Evolutionary conservation across 306 rosid genomes (phyloP).

Genomic region (Albizia julibrissin): DNA sequence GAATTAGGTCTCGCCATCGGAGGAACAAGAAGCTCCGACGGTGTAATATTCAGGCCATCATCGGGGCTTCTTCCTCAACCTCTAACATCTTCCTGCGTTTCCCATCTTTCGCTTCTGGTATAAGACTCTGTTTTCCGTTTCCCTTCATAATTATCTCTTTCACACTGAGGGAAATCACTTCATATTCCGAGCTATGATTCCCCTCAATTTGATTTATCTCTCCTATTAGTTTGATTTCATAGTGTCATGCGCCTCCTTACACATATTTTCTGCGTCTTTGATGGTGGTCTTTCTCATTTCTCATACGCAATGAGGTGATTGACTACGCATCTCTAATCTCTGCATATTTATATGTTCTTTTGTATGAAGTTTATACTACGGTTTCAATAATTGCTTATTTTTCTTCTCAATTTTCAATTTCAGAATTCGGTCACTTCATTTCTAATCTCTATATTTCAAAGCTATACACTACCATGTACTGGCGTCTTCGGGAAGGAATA

Average conservation of each 20-base stretch:
- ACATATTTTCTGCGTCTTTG: background rate
- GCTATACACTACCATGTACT: constrained; percentile 55
- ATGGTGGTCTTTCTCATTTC: background rate
- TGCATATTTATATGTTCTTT: background rate
- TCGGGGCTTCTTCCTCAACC: constrained; percentile 6
- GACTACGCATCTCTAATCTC: background rate
- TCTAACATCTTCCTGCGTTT: background rate
- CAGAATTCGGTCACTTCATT: constrained; percentile 39
- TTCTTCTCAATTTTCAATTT: constrained; percentile 13
- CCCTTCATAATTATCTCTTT: background rate
- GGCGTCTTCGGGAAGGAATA: constrained; percentile 46
- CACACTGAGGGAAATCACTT: background rate
- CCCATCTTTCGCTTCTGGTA: background rate
- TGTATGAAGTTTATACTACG: background rate
- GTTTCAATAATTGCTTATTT: background rate
- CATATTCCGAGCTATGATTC: background rate
- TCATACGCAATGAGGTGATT: background rate
- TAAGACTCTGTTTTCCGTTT: background rate
- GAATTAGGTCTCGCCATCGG: background rate
- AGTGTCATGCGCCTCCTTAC: background rate
- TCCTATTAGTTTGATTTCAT: background rate
- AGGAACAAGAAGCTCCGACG: background rate
- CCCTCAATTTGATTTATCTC: background rate
- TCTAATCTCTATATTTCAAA: constrained; percentile 37
- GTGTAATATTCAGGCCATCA: too few relatives aligned